Percentiles rank a stretch among this genome's conserved stretches.
phyloP scores from a whole-genome alignment of 1,139 yeast species.

The Saccharomycopsis hybrid region DNA sequence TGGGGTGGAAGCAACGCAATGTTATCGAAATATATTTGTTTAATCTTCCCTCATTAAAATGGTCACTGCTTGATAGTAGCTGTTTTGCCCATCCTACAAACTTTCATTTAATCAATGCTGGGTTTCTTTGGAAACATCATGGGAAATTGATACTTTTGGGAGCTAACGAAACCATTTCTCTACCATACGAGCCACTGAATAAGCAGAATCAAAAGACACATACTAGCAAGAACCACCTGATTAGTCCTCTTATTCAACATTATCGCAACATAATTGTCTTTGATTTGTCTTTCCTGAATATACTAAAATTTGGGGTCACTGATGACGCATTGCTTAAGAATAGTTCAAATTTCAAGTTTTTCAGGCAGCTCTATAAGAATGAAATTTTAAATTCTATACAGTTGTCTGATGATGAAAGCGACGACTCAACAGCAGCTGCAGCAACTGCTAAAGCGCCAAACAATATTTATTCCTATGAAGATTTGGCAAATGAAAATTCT shows the following conservation, averaged over 20 bases:
- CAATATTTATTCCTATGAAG: no score
- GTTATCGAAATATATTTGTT: no score
- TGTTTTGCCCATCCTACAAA: slow-evolving; percentile 48
- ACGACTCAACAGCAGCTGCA: no score
- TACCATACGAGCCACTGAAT: slow-evolving; percentile 33
- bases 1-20: slow-evolving; percentile 3
- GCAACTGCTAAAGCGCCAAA: no score
- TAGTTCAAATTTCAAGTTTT: slow-evolving; percentile 15
- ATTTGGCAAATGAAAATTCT: no score
- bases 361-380: background rate
- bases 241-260: slow-evolving; percentile 44
- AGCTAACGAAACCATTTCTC: slow-evolving; percentile 27
- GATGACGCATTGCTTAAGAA: no score
- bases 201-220: no score
- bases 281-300: slow-evolving; percentile 60
- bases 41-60: slow-evolving; percentile 54
- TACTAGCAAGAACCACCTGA: no score
- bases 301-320: slow-evolving; percentile 35
- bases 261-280: slow-evolving; percentile 53
- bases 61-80: slow-evolving; percentile 55
- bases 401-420: no score
- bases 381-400: no score
- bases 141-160: slow-evolving; percentile 60
- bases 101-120: slow-evolving; percentile 58
- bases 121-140: slow-evolving; percentile 70